A percentile compares a stretch with the other conserved stretches of the same genome.
These are phyloP conservation scores for Candida railenensis DNA, from an alignment of 805 yeast species.

Conservation along the genomic window DNA sequence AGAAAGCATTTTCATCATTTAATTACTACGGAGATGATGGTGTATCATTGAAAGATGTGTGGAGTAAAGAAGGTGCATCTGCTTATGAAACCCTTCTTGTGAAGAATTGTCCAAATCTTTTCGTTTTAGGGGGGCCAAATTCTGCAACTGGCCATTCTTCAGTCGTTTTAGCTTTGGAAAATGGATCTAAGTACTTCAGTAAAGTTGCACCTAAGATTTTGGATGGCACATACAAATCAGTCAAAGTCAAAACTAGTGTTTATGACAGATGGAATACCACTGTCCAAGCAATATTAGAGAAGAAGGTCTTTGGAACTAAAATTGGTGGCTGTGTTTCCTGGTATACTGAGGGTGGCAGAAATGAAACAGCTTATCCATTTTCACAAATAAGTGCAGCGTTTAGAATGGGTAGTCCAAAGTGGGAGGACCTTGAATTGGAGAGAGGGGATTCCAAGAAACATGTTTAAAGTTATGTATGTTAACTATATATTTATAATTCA, in stretches of 20 bases:
- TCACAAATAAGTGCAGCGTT: conserved; percentile 33
- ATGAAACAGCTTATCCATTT: conserved; percentile 36
- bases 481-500: not conserved
- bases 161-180: conserved; percentile 39
- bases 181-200: conserved; percentile 22
- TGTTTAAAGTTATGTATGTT: not conserved
- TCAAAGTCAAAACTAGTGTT: conserved; percentile 28
- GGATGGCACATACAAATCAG: conserved; percentile 24
- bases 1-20: conserved; percentile 15
- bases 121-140: conserved; percentile 40
- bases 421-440: conserved; percentile 20
- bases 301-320: conserved; percentile 34
- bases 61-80: conserved; percentile 30
- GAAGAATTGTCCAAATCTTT: conserved; percentile 34
- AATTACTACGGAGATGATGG: conserved; percentile 27
- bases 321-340: conserved; percentile 44
- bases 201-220: conserved; percentile 25
- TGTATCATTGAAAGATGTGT: conserved; percentile 17
- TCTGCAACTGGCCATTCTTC: conserved; percentile 44
- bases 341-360: conserved; percentile 29
- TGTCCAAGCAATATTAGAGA: conserved; percentile 23
- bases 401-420: conserved; percentile 23
- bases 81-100: conserved; percentile 36
- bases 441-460: conserved; percentile 2
- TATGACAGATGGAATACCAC: conserved; percentile 34